phyloP scores from a whole-genome alignment of 169 alveolate genomes.

The Plasmodium inui region DNA sequence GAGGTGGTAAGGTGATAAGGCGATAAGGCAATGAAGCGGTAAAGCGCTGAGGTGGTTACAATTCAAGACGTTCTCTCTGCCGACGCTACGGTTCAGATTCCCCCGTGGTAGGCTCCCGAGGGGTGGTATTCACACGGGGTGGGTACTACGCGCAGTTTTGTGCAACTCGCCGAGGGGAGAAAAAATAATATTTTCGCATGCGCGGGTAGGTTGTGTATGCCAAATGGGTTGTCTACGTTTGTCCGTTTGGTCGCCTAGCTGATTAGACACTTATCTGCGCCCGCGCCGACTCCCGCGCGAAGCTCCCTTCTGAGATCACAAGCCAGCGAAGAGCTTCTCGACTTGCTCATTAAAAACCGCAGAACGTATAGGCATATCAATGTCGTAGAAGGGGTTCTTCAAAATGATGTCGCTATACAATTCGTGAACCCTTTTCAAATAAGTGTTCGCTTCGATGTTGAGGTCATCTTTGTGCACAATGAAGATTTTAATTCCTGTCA shows the following conservation, averaged over 20 bases:
- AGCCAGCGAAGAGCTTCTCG: constrained; percentile 77
- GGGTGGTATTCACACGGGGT: background rate
- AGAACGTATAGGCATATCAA: constrained; percentile 94
- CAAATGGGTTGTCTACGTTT: background rate
- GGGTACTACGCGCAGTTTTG: background rate
- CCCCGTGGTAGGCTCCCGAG: background rate
- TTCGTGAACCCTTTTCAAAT: constrained; percentile 90
- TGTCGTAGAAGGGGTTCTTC: constrained; percentile 94
- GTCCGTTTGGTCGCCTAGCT: background rate
- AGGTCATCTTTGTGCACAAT: constrained; percentile 78
- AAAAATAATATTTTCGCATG: too few relatives aligned
- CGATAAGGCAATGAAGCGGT: background rate
- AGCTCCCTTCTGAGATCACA: constrained; percentile 14
- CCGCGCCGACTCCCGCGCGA: background rate
- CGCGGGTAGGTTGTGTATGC: background rate
- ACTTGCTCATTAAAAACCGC: constrained; percentile 83
- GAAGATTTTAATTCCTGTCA: constrained; percentile 87
- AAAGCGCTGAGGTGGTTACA: background rate
- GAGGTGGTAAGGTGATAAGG: background rate
- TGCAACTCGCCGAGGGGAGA: too few relatives aligned
- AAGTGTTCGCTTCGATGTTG: constrained; percentile 76
- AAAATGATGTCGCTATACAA: constrained; percentile 92
- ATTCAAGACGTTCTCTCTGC: background rate
- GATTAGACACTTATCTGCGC: background rate
- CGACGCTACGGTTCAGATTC: background rate